Evolutionary conservation across 208 protist genomes (phyloP), one percentile per base, ranked within the genome.

Genomic region (Angomonas deanei): DNA sequence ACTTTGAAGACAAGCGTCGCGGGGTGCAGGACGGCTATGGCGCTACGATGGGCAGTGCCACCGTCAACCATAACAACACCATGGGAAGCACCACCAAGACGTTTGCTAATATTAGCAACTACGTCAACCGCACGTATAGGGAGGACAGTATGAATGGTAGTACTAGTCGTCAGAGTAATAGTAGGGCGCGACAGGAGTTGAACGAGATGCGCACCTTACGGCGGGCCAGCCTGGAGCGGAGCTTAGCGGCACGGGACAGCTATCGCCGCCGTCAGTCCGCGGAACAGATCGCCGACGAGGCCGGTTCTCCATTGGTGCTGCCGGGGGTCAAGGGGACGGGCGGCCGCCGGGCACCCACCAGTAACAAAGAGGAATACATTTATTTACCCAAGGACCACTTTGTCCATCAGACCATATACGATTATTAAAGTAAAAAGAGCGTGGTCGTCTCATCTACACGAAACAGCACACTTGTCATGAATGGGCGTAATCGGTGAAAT

Each of bases 321-420:
- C 78, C 84, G 3, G 84, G 81, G 17, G 59, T 80, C 30, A 72
- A 73, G 33, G 81, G 84, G 21, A 72, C 31, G 21, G 81, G 81
- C 19, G 84, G 79, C 66, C 84, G 84, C 5, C 74, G 75, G 50
- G 80, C 68, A 32, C 72, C 78, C 46, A 65, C 34, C 46, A 62
- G 31, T 54, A 61, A 34, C 34, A 84, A 60, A 34, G 64, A 76
- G 49, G 71, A 79, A 27, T 92, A 92, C 68, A 76, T 92, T 52
- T 77, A 72, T 47, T 80, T 88, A 56, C 82, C 85, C 17, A 72
- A 74, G 6, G 81, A 88, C 38, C 78, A 86, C 59, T 92, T 92
- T 68, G 76, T 69, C 64, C 79, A 88, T 62, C 70, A 72, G 23
- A 27, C 59, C 0, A 74, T 86, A 10, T 68, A 86, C 58, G 69